Conservation (phyloP, 116 monocot genomes). For the Papilionanthe hybrid region DNA sequence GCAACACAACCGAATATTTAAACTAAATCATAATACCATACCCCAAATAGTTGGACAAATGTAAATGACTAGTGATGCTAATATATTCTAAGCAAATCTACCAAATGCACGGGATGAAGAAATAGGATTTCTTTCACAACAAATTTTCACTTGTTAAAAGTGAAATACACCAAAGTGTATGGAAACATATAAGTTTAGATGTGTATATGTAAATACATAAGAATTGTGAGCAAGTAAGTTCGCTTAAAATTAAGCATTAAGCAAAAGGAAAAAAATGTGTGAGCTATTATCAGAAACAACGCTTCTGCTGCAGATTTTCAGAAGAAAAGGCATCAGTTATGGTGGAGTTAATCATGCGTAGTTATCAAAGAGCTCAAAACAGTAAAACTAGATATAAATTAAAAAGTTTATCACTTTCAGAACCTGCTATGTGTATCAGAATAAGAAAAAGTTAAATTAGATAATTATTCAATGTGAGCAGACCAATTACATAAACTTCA, state of each 20-base stretch:
- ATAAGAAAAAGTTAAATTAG: too few species aligned
- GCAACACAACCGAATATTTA: neutral
- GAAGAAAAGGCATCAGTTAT: neutral
- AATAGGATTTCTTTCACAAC: neutral
- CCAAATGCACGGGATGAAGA: neutral
- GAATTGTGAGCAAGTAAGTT: too few species aligned
- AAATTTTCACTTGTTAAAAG: neutral
- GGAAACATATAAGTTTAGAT: too few species aligned
- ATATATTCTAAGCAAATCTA: neutral
- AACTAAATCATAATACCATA: neutral
- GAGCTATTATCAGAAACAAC: neutral
- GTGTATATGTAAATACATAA: too few species aligned
- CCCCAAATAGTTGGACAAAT: neutral
- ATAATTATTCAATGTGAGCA: neutral
- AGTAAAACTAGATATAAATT: neutral
- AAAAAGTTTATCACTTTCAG: neutral
- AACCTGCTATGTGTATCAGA: neutral
- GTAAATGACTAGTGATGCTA: neutral
- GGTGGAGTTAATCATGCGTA: neutral
- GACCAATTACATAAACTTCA: neutral
- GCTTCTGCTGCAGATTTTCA: neutral
- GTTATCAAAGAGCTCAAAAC: neutral
- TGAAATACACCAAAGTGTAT: too few species aligned
- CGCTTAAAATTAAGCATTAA: neutral
- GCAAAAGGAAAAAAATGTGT: neutral